Evolutionary conservation across 257 asterid species (phyloP).

Genomic region (Nicotiana benthamiana): DNA sequence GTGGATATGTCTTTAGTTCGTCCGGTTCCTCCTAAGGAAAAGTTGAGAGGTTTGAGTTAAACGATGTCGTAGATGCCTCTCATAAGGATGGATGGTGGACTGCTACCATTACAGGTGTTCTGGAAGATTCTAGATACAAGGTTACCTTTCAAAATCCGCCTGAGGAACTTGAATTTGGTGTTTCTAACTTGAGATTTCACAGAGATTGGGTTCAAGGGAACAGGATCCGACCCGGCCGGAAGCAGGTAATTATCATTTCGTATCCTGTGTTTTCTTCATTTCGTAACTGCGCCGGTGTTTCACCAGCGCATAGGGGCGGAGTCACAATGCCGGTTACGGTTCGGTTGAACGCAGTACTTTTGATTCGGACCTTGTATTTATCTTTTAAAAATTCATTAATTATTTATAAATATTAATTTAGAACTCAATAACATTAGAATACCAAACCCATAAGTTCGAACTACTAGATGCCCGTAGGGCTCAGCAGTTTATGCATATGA

Average conservation of each 20-base stretch:
- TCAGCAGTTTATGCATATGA: too few relatives aligned
- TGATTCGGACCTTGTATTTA: too few relatives aligned
- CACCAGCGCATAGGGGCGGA: too few relatives aligned
- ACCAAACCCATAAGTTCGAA: too few relatives aligned
- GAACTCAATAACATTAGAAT: too few relatives aligned
- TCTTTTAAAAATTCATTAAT: too few relatives aligned
- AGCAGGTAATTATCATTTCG: constrained; percentile 29
- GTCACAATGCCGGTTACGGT: too few relatives aligned
- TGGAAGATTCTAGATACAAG: constrained; percentile 19
- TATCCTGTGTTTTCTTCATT: too few relatives aligned
- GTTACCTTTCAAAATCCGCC: constrained; percentile 49
- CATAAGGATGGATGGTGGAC: constrained; percentile 70
- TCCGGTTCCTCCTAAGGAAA: constrained; percentile 38
- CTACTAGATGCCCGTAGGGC: too few relatives aligned
- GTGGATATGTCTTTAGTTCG: constrained; percentile 29
- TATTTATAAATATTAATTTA: too few relatives aligned
- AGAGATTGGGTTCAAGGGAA: constrained; percentile 50
- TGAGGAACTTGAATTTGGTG: constrained; percentile 45
- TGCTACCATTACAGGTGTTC: constrained; percentile 26
- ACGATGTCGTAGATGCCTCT: constrained; percentile 55
- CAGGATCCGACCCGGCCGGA: constrained; percentile 44
- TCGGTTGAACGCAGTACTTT: too few relatives aligned
- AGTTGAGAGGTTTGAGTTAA: constrained; percentile 17
- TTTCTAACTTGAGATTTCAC: constrained; percentile 47
- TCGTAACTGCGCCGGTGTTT: too few relatives aligned